Conservation (phyloP, 305 asterid genomes). For the Coffea humblotiana region DNA sequence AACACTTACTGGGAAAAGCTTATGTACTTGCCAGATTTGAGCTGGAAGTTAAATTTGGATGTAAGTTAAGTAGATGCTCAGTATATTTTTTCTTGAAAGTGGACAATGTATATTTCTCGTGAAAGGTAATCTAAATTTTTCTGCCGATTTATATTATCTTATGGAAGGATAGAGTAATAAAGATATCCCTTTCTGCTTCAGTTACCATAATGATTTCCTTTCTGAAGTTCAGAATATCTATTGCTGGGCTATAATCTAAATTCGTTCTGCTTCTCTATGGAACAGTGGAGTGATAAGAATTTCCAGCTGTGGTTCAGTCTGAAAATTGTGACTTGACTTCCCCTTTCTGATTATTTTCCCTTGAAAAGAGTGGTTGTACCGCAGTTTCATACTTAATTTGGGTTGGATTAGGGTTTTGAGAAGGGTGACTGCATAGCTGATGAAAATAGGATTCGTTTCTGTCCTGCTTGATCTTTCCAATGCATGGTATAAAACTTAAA, state of each 20-base stretch:
- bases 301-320: background rate
- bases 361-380: background rate
- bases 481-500: too few species aligned
- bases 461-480: too few species aligned
- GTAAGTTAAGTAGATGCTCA: background rate
- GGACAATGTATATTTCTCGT: background rate
- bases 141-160: background rate
- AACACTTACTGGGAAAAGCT: too few species aligned
- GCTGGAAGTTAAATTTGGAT: constrained; percentile 1
- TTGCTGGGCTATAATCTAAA: too few species aligned
- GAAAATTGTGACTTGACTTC: background rate
- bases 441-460: too few species aligned
- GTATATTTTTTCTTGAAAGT: background rate
- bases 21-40: background rate
- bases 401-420: background rate
- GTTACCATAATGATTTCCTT: too few species aligned
- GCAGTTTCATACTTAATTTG: background rate
- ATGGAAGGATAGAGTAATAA: background rate
- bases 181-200: background rate
- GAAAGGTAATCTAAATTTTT: background rate
- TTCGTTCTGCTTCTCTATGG: too few species aligned
- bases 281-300: too few species aligned
- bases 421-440: background rate
- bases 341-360: background rate
- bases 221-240: too few species aligned